Percentiles rank a stretch among this genome's conserved stretches.
phyloP scores from a whole-genome alignment of 2,329 filamentous ascomycete species.

The Pseudogymnoascus sp. region DNA sequence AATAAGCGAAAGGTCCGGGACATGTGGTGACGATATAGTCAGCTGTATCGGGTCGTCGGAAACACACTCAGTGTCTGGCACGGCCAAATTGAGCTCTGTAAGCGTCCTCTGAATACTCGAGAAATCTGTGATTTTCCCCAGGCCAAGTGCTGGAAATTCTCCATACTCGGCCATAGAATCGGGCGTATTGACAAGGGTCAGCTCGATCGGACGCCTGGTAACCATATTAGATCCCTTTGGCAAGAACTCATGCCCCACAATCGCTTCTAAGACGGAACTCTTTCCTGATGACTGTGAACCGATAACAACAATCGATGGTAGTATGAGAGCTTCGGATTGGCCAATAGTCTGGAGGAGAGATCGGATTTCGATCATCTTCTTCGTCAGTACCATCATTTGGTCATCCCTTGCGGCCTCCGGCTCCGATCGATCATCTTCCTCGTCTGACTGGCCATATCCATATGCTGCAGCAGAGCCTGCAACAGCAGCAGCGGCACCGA shows the following conservation, averaged over 20 bases:
- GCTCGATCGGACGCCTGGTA: constrained; percentile 86
- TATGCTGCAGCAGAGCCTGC: constrained; percentile 71
- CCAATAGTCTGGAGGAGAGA: constrained; percentile 85
- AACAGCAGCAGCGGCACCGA: constrained; percentile 51
- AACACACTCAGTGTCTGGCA: constrained; percentile 84
- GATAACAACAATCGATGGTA: constrained; percentile 98
- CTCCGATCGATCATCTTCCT: constrained; percentile 52
- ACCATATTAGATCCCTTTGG: constrained; percentile 99
- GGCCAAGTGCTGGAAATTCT: constrained; percentile 85
- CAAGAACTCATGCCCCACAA: constrained; percentile 94
- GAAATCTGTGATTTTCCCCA: constrained; percentile 89
- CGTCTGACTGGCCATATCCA: constrained; percentile 61
- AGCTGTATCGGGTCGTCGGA: constrained; percentile 95
- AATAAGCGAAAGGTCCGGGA: constrained; percentile 90
- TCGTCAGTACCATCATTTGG: constrained; percentile 98
- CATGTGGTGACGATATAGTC: constrained; percentile 88
- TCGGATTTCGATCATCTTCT: constrained; percentile 99
- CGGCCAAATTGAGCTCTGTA: constrained; percentile 89
- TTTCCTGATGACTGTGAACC: constrained; percentile 97
- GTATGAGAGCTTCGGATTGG: constrained; percentile 76
- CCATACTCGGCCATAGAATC: constrained; percentile 82
- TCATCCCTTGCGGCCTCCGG: constrained; percentile 75
- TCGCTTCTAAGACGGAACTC: constrained; percentile 91
- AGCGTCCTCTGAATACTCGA: constrained; percentile 84
- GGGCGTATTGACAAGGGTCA: constrained; percentile 92